Percentiles rank a stretch among this genome's conserved stretches.
These are phyloP conservation scores for Apiotrichum brassicae DNA, from an alignment of 1,284 basidiomycete species.

Conservation along the genomic window DNA sequence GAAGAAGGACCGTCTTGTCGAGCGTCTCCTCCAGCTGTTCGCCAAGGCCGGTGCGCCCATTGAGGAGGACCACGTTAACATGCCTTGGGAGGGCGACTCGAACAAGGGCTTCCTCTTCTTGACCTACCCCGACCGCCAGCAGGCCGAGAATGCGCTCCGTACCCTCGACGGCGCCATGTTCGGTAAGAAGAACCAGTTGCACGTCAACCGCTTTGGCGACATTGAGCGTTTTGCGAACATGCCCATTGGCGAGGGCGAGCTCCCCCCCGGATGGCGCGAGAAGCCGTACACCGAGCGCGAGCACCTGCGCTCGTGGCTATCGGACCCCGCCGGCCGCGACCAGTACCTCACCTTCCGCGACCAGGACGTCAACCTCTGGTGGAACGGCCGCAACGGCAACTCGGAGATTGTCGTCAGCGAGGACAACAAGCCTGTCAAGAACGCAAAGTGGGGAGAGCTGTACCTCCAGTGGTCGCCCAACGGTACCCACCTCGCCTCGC, in stretches of 20 bases:
- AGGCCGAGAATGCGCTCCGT: slow-evolving; percentile 73
- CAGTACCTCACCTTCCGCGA: slow-evolving; percentile 93
- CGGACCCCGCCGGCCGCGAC: slow-evolving; percentile 85
- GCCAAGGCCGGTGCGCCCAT: slow-evolving; percentile 68
- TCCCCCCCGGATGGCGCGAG: slow-evolving; percentile 59
- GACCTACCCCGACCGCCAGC: slow-evolving; percentile 73
- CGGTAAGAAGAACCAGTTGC: slow-evolving; percentile 84
- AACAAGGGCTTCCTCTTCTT: slow-evolving; percentile 90
- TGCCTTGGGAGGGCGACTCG: slow-evolving; percentile 74
- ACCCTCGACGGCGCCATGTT: slow-evolving; percentile 82
- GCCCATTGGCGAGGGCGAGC: slow-evolving; percentile 75
- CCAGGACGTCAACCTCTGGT: slow-evolving; percentile 83
- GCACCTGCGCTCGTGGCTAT: slow-evolving; percentile 91
- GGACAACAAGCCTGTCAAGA: slow-evolving; percentile 51
- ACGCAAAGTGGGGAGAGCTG: slow-evolving; percentile 83
- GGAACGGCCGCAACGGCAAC: slow-evolving; percentile 87
- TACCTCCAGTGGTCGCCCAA: slow-evolving; percentile 97
- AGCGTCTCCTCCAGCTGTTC: slow-evolving; percentile 77
- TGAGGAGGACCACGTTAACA: slow-evolving; percentile 66
- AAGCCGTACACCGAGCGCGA: slow-evolving; percentile 71
- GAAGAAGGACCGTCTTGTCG: slow-evolving; percentile 68
- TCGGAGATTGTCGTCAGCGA: slow-evolving; percentile 62
- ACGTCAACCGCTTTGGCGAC: slow-evolving; percentile 85
- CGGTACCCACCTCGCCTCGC: slow-evolving; percentile 87
- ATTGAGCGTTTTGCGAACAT: slow-evolving; percentile 77